Conservation (phyloP, 1,139 yeast species). For the Zygosaccharomyces pseudobailii region DNA sequence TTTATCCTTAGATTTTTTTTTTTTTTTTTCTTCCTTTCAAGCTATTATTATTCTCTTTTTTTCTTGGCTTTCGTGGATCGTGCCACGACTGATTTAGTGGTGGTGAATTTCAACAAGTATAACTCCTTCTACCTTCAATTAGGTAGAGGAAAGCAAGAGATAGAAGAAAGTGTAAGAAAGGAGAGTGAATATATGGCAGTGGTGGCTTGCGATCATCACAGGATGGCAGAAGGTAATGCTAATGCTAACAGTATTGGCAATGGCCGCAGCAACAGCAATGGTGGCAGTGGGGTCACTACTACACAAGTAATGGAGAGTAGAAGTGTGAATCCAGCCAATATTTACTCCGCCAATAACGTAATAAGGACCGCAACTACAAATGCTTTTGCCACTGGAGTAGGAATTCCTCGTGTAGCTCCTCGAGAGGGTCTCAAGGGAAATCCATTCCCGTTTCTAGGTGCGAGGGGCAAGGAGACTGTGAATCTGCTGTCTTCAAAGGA, state of each 20-base stretch:
- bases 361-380: neutral
- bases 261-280: neutral
- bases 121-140: neutral
- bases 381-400: neutral
- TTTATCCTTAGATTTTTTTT: neutral
- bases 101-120: neutral
- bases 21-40: neutral
- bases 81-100: neutral
- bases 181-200: neutral
- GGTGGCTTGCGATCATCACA: neutral
- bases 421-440: neutral
- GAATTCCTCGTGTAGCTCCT: neutral
- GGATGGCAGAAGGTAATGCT: conserved; percentile 1
- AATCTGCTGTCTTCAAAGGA: conserved; percentile 7
- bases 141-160: neutral
- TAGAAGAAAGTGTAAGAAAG: neutral
- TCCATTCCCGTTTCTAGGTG: conserved; percentile 1
- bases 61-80: neutral
- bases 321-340: neutral
- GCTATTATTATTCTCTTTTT: too few relatives aligned
- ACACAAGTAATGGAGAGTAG: neutral
- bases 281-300: neutral
- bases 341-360: conserved; percentile 1
- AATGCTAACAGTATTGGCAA: neutral
- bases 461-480: conserved; percentile 4